Evolutionary conservation across 169 alveolate species (phyloP), one percentile per base, ranked within the genome.

Genomic region (Blepharisma undulans): DNA sequence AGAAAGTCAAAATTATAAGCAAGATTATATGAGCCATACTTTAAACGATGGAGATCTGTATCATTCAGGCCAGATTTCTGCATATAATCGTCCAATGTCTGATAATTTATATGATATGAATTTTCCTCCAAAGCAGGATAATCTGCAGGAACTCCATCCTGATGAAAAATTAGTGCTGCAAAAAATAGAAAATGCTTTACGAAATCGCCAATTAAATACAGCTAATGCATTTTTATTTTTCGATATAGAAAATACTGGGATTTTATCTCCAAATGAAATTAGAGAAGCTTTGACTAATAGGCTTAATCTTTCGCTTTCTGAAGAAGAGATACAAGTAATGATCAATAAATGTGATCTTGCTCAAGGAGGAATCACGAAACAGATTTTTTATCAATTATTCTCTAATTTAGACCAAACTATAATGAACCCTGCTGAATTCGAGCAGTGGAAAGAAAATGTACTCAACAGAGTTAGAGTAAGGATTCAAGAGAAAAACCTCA

Each of bases 151-250:
- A 48, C 7, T 48, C 10, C 66, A 10, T 48, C 66, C 66, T 2
- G 0, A 48, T 48, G 86, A 90, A 90, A 32, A 92, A 92, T 18
- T n/a, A 60, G 22, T 27, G 66, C 8, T 84, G 80, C 32, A 93
- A 92, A 88, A 59, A 79, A 79, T 79, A 12, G 87, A 22, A 27
- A 30, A 27, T 29, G 61, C 30, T 27, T 32, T 79, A 22, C 7
- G 48, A n/a, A 90, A 93, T 32, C 90, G 91, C 88, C 91, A 90
- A 76, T 84, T 91, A 76, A 88, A 88, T 71, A 84, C 91, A 90
- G 84, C 84, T 72, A 80, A 87, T 77, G 93, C 93, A 32, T 93
- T 93, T 93, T 76, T 71, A 16, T 59, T 93, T 27, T 93, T 93
- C 74, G 95, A 93, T 89, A 82, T 66, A 66, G 93, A 93, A 78